Evolutionary conservation across 192 early-diverging fungal genomes (phyloP), one percentile per base, ranked within the genome.

Genomic region (Geranomyces variabilis): DNA sequence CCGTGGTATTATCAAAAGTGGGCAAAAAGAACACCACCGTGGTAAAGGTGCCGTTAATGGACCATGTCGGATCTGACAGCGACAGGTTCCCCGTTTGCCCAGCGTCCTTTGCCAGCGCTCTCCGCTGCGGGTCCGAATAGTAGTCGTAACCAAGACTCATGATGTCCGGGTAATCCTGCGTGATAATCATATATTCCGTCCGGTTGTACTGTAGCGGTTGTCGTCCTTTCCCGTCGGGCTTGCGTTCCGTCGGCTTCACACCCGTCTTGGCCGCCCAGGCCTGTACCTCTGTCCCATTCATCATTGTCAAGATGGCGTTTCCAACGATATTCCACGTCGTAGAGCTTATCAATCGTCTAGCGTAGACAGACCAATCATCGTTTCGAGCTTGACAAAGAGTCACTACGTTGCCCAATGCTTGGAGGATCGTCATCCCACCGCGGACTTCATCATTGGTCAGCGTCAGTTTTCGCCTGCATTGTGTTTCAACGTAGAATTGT

Each of bases 161-260:
- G 51, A 55, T 9, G 15, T 55, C 26, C 26, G 51, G 51, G 51
- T 55, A 55, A n/a, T n/a, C 19, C 51, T n/a, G 26, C 21, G 51
- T 55, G 51, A 55, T 28, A 7, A 55, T 3, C 51, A 55, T 55
- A 10, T 41, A 41, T 66, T 49, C 34, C 29, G n/a, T 21, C n/a
- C 28, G 61, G 29, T 63, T 63, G 10, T 63, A 21, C 28, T 63
- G 29, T 28, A 63, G 34, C 61, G 5, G 61, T 28, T 21, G 4
- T 63, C n/a, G 17, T 34, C 61, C 26, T 14, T 14, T 19, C 29
- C n/a, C 61, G 29, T 26, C 61, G 22, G n/a, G 61, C 9, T 10
- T 63, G 61, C 36, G 36, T 41, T 41, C 36, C 36, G 36, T 41
- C 5, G 36, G 36, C 36, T 10, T 3, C 36, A 3, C 36, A 10